Evolutionary conservation across 371 early-diverging fungal species (phyloP).

Genomic region (Mortierella sp.): DNA sequence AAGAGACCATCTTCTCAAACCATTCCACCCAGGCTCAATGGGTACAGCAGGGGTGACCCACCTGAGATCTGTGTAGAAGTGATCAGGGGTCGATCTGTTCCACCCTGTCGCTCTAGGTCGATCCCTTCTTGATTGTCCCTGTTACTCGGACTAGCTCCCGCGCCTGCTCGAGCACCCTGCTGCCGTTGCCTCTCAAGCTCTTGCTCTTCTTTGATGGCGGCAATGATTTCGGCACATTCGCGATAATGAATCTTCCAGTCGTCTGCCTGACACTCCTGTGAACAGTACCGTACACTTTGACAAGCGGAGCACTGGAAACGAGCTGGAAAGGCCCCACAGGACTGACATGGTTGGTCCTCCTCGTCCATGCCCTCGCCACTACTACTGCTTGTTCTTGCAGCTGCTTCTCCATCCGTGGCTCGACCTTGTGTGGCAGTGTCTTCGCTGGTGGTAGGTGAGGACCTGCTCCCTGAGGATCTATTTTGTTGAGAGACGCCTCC

Average conservation of each 20-base stretch:
- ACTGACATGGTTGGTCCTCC: conserved; percentile 48
- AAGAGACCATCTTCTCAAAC: conserved; percentile 7
- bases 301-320: conserved; percentile 52
- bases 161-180: neutral
- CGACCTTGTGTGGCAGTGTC: neutral
- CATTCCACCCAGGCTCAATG: neutral
- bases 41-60: no score
- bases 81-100: no score
- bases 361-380: neutral
- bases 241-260: conserved; percentile 71
- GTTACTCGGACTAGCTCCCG: neutral
- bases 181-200: neutral
- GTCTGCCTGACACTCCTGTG: conserved; percentile 70
- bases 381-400: neutral
- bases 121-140: no score
- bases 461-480: no score
- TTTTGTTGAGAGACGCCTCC: no score
- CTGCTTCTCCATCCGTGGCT: neutral
- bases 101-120: no score
- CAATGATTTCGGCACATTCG: conserved; percentile 57
- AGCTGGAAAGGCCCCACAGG: conserved; percentile 41
- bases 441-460: neutral
- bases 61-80: no score
- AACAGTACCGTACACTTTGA: conserved; percentile 68
- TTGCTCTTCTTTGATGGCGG: conserved; percentile 38